phyloP scores from a whole-genome alignment of 805 yeast genomes.

The Myxozyma neotropica region DNA sequence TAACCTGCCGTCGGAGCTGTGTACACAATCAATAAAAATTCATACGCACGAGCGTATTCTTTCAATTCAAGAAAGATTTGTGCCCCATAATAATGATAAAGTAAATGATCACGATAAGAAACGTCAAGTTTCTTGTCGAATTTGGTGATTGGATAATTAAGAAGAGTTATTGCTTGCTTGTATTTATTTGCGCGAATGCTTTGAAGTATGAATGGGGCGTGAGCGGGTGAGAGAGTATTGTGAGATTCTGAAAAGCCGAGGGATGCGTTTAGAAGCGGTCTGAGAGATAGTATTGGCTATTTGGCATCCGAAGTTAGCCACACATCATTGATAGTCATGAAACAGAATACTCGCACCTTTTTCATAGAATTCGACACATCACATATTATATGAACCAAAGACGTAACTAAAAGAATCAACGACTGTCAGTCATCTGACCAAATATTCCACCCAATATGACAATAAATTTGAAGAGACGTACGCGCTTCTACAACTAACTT shows the following conservation, averaged over 20 bases:
- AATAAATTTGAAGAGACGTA: not conserved
- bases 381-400: constrained; percentile 4
- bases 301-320: not conserved
- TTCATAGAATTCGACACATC: constrained; percentile 1
- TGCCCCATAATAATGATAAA: constrained; percentile 33
- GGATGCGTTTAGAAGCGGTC: constrained; percentile 20
- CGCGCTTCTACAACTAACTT: constrained; percentile 17
- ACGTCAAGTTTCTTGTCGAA: constrained; percentile 17
- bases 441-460: not conserved
- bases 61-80: constrained; percentile 15
- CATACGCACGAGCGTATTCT: constrained; percentile 27
- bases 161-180: constrained; percentile 7
- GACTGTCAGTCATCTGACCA: not conserved
- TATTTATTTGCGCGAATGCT: constrained; percentile 14
- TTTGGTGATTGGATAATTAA: constrained; percentile 3
- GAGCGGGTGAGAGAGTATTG: constrained; percentile 28
- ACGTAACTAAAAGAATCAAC: constrained; percentile 12
- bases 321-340: too few species aligned
- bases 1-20: constrained; percentile 10
- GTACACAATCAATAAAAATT: constrained; percentile 21
- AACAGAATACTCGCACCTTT: constrained; percentile 12
- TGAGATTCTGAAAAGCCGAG: constrained; percentile 15
- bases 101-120: constrained; percentile 24
- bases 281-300: constrained; percentile 14
- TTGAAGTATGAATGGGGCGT: constrained; percentile 17